phyloP scores from a whole-genome alignment of 202 grass and related monocot genomes.

The Schoenoplectus tabernaemontani region DNA sequence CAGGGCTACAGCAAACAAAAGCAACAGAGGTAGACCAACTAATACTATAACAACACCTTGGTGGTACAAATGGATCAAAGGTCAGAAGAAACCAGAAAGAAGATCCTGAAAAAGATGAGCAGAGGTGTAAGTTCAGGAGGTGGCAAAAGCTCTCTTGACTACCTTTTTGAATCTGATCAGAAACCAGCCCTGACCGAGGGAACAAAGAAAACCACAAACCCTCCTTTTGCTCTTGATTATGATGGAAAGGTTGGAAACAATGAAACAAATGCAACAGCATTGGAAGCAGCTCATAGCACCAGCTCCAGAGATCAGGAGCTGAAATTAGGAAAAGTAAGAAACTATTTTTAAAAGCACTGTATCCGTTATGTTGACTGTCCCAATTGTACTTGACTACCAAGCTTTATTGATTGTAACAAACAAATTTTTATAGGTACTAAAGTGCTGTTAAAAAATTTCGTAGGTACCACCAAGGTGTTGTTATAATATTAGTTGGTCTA shows the following conservation, averaged over 20 bases:
- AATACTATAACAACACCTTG: too few species aligned
- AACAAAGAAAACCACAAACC: not conserved
- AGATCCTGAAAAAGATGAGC: constrained; percentile 37
- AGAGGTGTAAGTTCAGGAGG: constrained; percentile 50
- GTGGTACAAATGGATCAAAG: not conserved
- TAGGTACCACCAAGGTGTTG: too few species aligned
- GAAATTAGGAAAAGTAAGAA: not conserved
- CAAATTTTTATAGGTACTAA: not conserved
- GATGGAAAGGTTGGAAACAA: not conserved
- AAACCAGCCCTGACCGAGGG: constrained; percentile 8
- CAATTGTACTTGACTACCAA: not conserved
- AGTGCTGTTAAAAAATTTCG: too few species aligned
- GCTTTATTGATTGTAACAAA: not conserved
- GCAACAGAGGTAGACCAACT: too few species aligned
- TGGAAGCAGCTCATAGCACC: not conserved
- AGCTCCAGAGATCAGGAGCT: not conserved
- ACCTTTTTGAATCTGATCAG: constrained; percentile 54
- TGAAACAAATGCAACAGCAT: not conserved
- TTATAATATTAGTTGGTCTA: not conserved
- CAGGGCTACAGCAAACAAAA: not conserved
- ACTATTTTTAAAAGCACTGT: not conserved
- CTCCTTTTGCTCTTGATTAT: constrained; percentile 6
- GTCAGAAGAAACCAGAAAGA: not conserved
- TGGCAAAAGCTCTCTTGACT: constrained; percentile 60
- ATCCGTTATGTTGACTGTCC: not conserved